Base-by-base conservation (phyloP, 176 grass and related monocot genomes). In the Bothriochloa decipiens region DNA sequence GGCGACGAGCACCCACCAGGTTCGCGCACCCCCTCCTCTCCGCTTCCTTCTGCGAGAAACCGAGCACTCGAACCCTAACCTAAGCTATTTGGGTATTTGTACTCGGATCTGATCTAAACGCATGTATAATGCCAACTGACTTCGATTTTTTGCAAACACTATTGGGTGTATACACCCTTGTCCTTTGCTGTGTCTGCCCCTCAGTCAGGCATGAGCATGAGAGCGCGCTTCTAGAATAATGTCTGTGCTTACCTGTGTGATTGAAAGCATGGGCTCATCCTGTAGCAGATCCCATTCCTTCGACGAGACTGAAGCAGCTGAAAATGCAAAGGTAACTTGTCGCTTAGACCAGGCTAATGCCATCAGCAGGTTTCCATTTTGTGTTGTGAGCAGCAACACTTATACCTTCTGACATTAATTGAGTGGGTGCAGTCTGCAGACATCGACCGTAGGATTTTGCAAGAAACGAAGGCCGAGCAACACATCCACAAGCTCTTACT, bases 401-500 rank as follows among this genome's bases (percentile, higher is more conserved):
- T 79, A 26, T 87, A 45, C 5, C 10, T 84, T 76, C 26, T 84
- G 9, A 81, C 35, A 23, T 73, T 69, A 16, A 11, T 60, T 1
- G 40, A 8, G 9, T 29, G 35, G 36, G 49, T 28, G 33, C 87
- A 98, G 96, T 92, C 91, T 88, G 91, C 88, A 74, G 89, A 92
- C 58, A 95, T 98, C 52, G 93, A 95, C 72, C 75, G 86, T 22
- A 78, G 93, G 79, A 98, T 98, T 87, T 87, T 84, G 82, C 87
- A 92, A 86, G 96, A 94, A 79, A 93, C 96, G 57, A 98, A 94
- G 83, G 91, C 96, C 46, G 96, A 98, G 15, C 91, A 98, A 43
- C 96, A 98, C 85, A 90, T 95, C 84, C 89, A 95, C 87, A 98
- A 95, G 85, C 93, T 98, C 61, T 68, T 95, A 71, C 91, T 98